phyloP scores from a whole-genome alignment of 2,329 filamentous ascomycete genomes.

The Colletotrichum sp. region DNA sequence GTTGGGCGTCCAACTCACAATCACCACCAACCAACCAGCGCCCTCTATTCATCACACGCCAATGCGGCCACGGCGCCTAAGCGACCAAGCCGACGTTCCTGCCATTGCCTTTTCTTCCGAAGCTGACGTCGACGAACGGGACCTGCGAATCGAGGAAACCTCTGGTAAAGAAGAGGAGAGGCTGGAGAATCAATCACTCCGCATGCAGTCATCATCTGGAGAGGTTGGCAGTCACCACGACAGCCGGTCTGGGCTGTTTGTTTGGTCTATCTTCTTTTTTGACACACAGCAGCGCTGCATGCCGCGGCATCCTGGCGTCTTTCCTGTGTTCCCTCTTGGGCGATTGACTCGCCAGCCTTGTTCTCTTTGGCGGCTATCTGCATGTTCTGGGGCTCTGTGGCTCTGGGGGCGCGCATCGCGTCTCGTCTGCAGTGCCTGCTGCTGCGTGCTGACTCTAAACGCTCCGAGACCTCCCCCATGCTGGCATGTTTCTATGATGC shows the following conservation, averaged over 20 bases:
- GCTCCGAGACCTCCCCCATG: neutral
- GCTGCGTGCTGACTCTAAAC: neutral
- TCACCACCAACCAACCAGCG: neutral
- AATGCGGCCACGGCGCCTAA: slow-evolving; percentile 6
- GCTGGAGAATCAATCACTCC: neutral
- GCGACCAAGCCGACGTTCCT: neutral
- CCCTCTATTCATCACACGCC: neutral
- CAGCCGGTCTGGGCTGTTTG: neutral
- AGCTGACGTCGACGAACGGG: neutral
- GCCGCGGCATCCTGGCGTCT: neutral
- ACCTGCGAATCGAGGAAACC: neutral
- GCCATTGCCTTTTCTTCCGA: neutral
- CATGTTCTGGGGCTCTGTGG: neutral
- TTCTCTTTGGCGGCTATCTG: neutral
- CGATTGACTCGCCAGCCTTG: neutral
- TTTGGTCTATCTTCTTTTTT: neutral
- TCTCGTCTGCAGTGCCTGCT: neutral
- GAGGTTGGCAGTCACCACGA: neutral
- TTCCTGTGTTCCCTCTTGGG: neutral
- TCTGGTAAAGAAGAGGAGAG: neutral
- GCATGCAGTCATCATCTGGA: neutral
- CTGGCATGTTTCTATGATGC: slow-evolving; percentile 1
- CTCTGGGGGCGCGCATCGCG: neutral
- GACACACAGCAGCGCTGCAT: neutral
- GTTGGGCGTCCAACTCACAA: neutral